Percentiles rank a stretch among this genome's conserved stretches.
These are phyloP conservation scores for Chloris gayana DNA, from an alignment of 176 grass and related monocot species.

Conservation along the genomic window DNA sequence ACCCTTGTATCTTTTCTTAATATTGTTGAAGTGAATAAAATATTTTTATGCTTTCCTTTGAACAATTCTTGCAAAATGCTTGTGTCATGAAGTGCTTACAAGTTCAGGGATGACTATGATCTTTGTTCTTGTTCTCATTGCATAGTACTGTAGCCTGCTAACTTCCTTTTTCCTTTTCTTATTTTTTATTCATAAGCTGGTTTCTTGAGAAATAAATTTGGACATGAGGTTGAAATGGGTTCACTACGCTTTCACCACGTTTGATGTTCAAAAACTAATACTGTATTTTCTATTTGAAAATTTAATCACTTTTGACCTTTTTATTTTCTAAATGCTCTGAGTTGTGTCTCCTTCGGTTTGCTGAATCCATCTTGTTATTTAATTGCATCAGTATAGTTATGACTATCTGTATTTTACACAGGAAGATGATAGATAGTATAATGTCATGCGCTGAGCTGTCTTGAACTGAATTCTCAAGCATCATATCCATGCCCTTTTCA, in stretches of 20 bases:
- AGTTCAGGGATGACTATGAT: neutral
- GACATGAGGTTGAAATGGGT: neutral
- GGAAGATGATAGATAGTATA: neutral
- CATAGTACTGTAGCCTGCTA: neutral
- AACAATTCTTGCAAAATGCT: slow-evolving; percentile 5
- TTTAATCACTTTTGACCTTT: neutral
- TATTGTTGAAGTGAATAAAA: slow-evolving; percentile 46
- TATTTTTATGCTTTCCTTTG: slow-evolving; percentile 22
- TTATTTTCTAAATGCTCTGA: neutral
- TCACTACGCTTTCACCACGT: neutral
- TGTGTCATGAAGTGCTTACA: slow-evolving; percentile 11
- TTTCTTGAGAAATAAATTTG: neutral
- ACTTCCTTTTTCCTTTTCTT: neutral
- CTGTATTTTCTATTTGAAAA: neutral
- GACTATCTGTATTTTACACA: neutral
- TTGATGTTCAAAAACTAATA: neutral
- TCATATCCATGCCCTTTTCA: slow-evolving; percentile 1
- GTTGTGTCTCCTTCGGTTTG: neutral
- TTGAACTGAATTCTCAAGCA: slow-evolving; percentile 14
- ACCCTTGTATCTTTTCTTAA: slow-evolving; percentile 47
- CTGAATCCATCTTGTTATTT: neutral
- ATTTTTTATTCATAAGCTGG: neutral
- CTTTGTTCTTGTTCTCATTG: neutral
- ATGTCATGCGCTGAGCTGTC: slow-evolving; percentile 3
- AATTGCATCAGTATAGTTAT: neutral